Percentiles rank a stretch among this genome's conserved stretches.
Evolutionary conservation across 2,329 filamentous ascomycete genomes (phyloP).

Genomic region (Capronia americana): DNA sequence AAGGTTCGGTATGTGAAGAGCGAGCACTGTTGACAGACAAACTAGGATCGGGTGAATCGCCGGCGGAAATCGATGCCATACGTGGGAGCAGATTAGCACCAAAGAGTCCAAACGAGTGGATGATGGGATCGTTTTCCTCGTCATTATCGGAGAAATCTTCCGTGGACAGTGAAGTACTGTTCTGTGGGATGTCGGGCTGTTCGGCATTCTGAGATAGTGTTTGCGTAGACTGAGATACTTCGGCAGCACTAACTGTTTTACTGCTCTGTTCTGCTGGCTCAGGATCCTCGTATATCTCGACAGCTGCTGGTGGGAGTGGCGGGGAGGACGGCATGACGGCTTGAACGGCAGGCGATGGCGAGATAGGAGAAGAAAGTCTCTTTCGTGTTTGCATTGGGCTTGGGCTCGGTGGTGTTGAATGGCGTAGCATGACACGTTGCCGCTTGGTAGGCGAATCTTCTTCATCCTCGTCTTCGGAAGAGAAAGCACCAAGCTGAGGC

Average conservation of each 20-base stretch:
- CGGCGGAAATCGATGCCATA: slow-evolving; percentile 76
- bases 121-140: slow-evolving; percentile 92
- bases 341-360: slow-evolving; percentile 67
- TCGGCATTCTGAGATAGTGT: slow-evolving; percentile 43
- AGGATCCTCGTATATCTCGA: slow-evolving; percentile 75
- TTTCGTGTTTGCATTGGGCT: slow-evolving; percentile 64
- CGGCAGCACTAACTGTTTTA: slow-evolving; percentile 10
- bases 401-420: slow-evolving; percentile 45
- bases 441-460: slow-evolving; percentile 56
- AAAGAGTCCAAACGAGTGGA: slow-evolving; percentile 91
- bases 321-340: slow-evolving; percentile 52
- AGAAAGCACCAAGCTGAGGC: slow-evolving; percentile 41
- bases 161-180: slow-evolving; percentile 25
- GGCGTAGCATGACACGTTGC: slow-evolving; percentile 38
- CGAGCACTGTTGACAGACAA: slow-evolving; percentile 39
- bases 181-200: slow-evolving; percentile 28
- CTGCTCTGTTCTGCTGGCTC: slow-evolving; percentile 38
- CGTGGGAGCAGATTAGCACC: slow-evolving; percentile 83
- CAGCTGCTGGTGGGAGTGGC: slow-evolving; percentile 42
- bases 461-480: slow-evolving; percentile 57
- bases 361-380: slow-evolving; percentile 76
- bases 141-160: slow-evolving; percentile 75
- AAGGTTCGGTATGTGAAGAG: slow-evolving; percentile 44
- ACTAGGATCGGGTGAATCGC: slow-evolving; percentile 60
- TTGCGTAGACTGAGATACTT: slow-evolving; percentile 39